A percentile compares a stretch with the other conserved stretches of the same genome.
phyloP scores from a whole-genome alignment of 345 rosid genomes.

The Erysimum cheiranthoides region DNA sequence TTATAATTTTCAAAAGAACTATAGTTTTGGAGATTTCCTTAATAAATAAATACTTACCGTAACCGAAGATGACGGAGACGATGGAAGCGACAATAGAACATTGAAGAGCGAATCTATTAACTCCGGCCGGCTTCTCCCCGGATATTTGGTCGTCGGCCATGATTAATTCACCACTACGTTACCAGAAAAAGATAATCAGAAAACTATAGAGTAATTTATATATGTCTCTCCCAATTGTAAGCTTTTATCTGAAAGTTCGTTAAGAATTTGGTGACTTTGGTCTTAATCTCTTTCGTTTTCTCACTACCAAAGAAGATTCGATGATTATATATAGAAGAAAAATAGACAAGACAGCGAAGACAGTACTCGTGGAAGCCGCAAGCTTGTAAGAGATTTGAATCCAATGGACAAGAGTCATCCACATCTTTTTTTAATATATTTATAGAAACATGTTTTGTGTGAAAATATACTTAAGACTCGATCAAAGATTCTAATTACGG shows the following conservation, averaged over 20 bases:
- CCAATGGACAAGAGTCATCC: constrained; percentile 37
- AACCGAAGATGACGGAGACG: constrained; percentile 86
- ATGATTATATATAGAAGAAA: constrained; percentile 30
- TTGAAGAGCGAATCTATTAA: constrained; percentile 70
- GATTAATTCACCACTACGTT: constrained; percentile 14
- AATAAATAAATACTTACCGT: constrained; percentile 51
- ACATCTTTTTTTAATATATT: constrained; percentile 19
- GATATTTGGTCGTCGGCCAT: constrained; percentile 38
- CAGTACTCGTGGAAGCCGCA: constrained; percentile 39
- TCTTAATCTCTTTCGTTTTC: background rate
- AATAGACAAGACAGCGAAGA: constrained; percentile 25
- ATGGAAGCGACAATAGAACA: constrained; percentile 79
- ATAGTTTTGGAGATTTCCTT: background rate
- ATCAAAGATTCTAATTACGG: constrained; percentile 33
- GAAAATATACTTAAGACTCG: constrained; percentile 22
- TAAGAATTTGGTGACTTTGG: constrained; percentile 33
- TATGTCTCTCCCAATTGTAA: constrained; percentile 18
- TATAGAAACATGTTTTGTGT: constrained; percentile 21
- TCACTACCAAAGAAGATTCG: constrained; percentile 38
- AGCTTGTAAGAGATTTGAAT: constrained; percentile 27
- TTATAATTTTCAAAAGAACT: background rate
- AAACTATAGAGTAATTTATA: constrained; percentile 20
- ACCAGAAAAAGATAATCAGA: background rate
- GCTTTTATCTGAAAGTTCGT: constrained; percentile 34
- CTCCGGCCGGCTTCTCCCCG: constrained; percentile 39